Evolutionary conservation across 805 yeast genomes (phyloP), one percentile per base, ranked within the genome.

Genomic region (Candida tibetensis): DNA sequence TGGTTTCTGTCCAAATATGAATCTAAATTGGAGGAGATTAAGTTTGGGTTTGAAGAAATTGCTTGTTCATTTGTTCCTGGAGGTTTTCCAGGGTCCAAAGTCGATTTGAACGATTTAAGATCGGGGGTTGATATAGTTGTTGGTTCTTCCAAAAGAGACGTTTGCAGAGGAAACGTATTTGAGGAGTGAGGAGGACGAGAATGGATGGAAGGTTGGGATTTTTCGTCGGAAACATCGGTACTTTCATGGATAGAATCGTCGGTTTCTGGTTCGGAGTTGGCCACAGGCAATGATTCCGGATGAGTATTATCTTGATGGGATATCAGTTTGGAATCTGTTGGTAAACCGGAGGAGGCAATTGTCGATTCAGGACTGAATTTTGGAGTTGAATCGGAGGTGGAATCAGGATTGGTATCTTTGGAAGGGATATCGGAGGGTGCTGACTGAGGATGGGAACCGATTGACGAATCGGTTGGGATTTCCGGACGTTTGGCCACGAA

Each of bases 61-160:
- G 10, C 9, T 7, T 21, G 7, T 7, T 7, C 9, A 21, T 21
- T 21, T 7, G 25, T 7, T 7, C 25, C 25, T 10, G 25, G 10
- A 10, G 25, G 28, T 22, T 21, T 29, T 18, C 9, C 17, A 16
- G 79, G 79, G 48, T 74, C 79, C 57, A 74, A 57, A 2, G 74
- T 69, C 27, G 65, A 57, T 36, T 62, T 51, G 34, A 44, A 56
- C 25, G 32, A 33, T 8, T 42, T 43, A 52, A 31, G 36, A 17
- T 40, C 43, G 16, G 43, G 43, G 17, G 43, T 28, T 13, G 38
- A 34, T 27, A 39, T 23, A 17, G 34, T 27, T 3, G 32, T 23
- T 12, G 12, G 25, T 10, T 21, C 25, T 21, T 21, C 25, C 25
- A 21, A 21, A 10, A 21, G 25, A 10, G 25, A 21, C 9, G 7